A percentile compares a stretch with the other conserved stretches of the same genome.
Conservation (phyloP, 225 moss, liverwort and hornwort genomes). For the Neckera pumila region DNA sequence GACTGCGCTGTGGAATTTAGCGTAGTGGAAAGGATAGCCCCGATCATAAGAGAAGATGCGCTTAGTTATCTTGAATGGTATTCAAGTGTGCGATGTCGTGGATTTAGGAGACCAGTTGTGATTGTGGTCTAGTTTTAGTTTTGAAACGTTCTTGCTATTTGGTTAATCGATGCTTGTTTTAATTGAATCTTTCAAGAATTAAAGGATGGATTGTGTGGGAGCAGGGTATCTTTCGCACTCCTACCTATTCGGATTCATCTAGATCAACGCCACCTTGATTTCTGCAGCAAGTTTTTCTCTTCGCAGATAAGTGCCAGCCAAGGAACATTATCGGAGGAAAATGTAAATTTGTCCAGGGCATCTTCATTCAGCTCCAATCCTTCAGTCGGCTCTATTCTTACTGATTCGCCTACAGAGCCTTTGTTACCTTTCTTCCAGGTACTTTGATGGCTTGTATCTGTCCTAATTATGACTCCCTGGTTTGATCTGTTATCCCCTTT, state of each 20-base stretch:
- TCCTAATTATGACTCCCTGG: background rate
- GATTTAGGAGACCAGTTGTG: background rate
- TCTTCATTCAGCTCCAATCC: conserved; percentile 32
- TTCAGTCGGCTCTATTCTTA: conserved; percentile 45
- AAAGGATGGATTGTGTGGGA: conserved; percentile 5
- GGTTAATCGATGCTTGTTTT: background rate
- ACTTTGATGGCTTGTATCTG: background rate
- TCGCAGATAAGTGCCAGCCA: conserved; percentile 34
- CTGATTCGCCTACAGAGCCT: conserved; percentile 67
- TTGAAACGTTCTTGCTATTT: background rate
- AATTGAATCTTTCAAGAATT: background rate
- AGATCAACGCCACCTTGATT: conserved; percentile 95
- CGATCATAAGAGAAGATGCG: background rate
- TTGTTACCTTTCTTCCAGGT: conserved; percentile 97
- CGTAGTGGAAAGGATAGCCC: background rate
- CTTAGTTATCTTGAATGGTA: background rate
- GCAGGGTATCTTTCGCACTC: conserved; percentile 73
- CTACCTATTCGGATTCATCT: conserved; percentile 86
- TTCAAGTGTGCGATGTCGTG: background rate
- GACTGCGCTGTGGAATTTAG: background rate
- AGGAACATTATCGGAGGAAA: conserved; percentile 34
- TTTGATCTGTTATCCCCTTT: background rate
- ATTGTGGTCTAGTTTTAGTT: background rate
- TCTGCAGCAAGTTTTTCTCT: conserved; percentile 80
- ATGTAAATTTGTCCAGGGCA: conserved; percentile 26